Base-by-base conservation (phyloP, 495 filamentous ascomycete species). In the Penicillium coprophilum region DNA sequence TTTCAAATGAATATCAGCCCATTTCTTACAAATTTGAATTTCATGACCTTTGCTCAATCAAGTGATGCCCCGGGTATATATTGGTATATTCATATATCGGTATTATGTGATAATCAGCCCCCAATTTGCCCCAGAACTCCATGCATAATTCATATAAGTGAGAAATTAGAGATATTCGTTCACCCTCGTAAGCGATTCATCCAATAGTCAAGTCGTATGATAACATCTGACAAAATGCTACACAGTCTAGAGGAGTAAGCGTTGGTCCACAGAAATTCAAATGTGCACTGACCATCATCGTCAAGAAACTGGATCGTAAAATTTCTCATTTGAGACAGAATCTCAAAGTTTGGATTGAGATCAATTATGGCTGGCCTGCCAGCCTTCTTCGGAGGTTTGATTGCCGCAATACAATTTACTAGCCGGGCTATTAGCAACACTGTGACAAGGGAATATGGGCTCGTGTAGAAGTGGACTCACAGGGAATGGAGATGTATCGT, bases 301-400 rank as follows among this genome's bases (percentile, higher is more conserved):
- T 79, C 74, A 15, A 79, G 62, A 54, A 79, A 79, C 27, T 66
- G 57, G 28, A 79, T 67, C 46, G 71, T 65, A 21, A 79, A 43
- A 30, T 63, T 69, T 40, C 71, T 73, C 74, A 79, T 76, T 53
- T 73, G 60, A 10, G 71, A 54, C 5, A 79, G 61, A 50, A 75
- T 61, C 11, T 79, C 75, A 34, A 78, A 78, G 51, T 79, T 78
- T 2, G 76, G 75, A 52, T 66, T 68, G 4, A 79, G 55, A 13
- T 74, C 67, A 27, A 79, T 28, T 6, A 67, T 48, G 1, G 77
- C 70, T 32, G 76, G 76, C 38, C 65, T 64, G 5, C 75, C 70
- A n/a, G 68, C 44, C 52, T 77, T 77, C 48, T 78, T 78, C 2
- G 68, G 69, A 12, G 71, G 73, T 30, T 69, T 71, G 32, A 79